Conservation (phyloP, 371 early-diverging fungal genomes). For the Mortierella sp. region DNA sequence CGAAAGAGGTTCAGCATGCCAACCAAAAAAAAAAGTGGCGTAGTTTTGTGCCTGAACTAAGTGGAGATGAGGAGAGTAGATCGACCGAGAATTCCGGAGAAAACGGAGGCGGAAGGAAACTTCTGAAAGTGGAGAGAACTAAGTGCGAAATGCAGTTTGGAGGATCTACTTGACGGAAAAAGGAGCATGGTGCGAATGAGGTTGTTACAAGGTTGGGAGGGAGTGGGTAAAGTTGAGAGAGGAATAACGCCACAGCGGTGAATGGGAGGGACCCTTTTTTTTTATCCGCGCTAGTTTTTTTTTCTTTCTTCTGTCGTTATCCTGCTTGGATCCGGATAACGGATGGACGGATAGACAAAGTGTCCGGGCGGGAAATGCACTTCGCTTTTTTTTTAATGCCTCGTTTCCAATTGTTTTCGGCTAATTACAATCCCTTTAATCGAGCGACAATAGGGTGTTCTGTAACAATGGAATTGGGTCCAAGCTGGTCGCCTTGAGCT, state of each 20-base stretch:
- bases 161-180: too few species aligned
- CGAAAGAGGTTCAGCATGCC: not conserved
- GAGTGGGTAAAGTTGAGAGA: not conserved
- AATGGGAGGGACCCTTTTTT: not conserved
- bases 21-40: not conserved
- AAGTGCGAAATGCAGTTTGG: too few species aligned
- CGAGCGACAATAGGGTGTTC: not conserved
- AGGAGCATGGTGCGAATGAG: too few species aligned
- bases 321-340: not conserved
- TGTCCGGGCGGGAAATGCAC: not conserved
- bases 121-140: not conserved
- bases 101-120: not conserved
- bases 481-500: not conserved
- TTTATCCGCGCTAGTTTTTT: not conserved
- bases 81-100: not conserved
- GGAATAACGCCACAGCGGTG: not conserved
- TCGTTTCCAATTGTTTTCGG: not conserved
- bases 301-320: not conserved
- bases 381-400: not conserved
- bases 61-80: not conserved
- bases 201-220: not conserved
- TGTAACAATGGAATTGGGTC: not conserved
- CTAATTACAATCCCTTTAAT: not conserved
- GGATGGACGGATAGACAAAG: not conserved
- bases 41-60: conserved; percentile 1